Evolutionary conservation across 225 moss, liverwort and hornwort species (phyloP).

Genomic region (Bryoerythrophyllum caledonicum): DNA sequence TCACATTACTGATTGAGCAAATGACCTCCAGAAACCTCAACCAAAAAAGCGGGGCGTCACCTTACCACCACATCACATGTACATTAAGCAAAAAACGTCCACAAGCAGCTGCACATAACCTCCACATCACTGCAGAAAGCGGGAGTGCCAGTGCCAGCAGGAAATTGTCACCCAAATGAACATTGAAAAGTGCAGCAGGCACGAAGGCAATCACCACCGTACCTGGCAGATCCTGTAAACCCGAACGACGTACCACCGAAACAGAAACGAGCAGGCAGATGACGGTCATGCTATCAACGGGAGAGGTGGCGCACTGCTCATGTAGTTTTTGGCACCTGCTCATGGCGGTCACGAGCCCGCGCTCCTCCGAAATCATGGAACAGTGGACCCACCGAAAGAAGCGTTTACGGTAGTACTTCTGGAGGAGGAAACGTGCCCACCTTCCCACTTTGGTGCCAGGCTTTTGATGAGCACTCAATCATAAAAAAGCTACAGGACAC

Average conservation of each 20-base stretch:
- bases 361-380: too few relatives aligned
- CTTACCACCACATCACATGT: neutral
- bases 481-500: neutral
- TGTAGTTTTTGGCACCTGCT: too few relatives aligned
- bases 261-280: neutral
- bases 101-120: too few relatives aligned
- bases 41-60: neutral
- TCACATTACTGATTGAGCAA: neutral
- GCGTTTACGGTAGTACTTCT: too few relatives aligned
- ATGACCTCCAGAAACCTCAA: neutral
- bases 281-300: too few relatives aligned
- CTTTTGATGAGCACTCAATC: neutral
- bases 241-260: neutral
- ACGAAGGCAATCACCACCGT: neutral
- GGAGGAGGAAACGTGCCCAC: neutral
- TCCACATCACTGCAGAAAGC: neutral
- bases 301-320: too few relatives aligned
- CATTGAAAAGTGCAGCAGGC: neutral
- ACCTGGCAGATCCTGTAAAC: neutral
- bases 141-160: neutral
- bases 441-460: neutral
- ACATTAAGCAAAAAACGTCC: neutral
- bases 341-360: too few relatives aligned
- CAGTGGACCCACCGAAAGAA: too few relatives aligned
- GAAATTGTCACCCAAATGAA: neutral